Conservation (phyloP, 257 asterid genomes). For the Fraxinus cuspidata region DNA sequence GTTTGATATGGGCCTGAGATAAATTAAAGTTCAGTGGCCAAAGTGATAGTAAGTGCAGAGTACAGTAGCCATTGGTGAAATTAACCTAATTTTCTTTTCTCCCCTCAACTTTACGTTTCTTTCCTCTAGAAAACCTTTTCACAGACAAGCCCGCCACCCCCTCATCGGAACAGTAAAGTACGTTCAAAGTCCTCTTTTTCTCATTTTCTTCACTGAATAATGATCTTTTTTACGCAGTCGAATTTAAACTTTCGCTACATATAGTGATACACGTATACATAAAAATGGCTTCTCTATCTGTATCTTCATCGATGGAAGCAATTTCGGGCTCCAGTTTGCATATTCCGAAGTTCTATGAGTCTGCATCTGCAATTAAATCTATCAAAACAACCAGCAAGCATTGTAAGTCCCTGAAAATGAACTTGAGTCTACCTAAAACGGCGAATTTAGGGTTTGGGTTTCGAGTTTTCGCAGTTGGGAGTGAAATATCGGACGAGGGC, state of each 20-base stretch:
- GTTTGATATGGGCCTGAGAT: too few species aligned
- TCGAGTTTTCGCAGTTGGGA: slow-evolving; percentile 42
- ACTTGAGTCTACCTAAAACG: slow-evolving; percentile 25
- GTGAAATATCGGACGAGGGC: slow-evolving; percentile 41
- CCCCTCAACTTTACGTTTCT: background rate
- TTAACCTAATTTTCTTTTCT: background rate
- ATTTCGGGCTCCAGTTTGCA: slow-evolving; percentile 42
- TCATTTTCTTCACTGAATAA: background rate
- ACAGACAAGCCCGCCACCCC: background rate
- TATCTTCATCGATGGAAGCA: slow-evolving; percentile 58
- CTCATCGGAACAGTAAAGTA: background rate
- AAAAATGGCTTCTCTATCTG: slow-evolving; percentile 29
- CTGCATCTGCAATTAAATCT: slow-evolving; percentile 22
- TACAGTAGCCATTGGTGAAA: too few species aligned
- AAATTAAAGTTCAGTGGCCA: too few species aligned
- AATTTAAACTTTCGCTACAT: background rate
- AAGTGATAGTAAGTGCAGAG: too few species aligned
- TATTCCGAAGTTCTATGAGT: slow-evolving; percentile 39
- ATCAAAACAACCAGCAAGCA: slow-evolving; percentile 11
- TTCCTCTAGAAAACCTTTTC: background rate
- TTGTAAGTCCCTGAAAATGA: slow-evolving; percentile 28
- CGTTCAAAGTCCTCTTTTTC: background rate
- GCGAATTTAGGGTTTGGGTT: slow-evolving; percentile 32
- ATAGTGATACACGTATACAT: background rate
- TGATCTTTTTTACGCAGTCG: background rate